Evolutionary conservation across 176 grass and related monocot genomes (phyloP), one percentile per base, ranked within the genome.

Genomic region (Dactylis glomerata): DNA sequence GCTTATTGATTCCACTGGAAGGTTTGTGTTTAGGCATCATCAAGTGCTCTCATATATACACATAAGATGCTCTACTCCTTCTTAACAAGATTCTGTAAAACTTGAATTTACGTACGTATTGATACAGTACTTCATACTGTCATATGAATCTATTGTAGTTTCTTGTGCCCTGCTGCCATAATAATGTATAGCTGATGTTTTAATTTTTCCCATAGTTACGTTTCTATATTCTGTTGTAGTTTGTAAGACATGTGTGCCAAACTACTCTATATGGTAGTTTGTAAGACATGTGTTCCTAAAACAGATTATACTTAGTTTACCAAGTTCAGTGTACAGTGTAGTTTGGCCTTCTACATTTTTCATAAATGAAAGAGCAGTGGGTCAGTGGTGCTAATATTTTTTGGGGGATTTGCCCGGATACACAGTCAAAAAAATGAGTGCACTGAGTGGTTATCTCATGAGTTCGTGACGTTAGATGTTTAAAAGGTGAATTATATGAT

Each of bases 1-100:
- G 83, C 93, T 99, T 65, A 80, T 99, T 81, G 96, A 99, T 87
- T 92, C 96, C 34, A 94, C 90, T 42, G 96, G 93, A 76, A 95
- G 91, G 92, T 97, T 87, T 80, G 88, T 88, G 46, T 81, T 31
- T 84, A 78, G 52, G 38, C 22, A 82, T 16, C 62, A 82, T 40
- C 54, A 69, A 81, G 58, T 89, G 31, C 73, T 84, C 31, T 63
- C 83, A 17, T 80, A 80, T 30, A 78, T 70, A 59, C 68, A 67
- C 71, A 47, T 71, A 73, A 16, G 34, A 28, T 55, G 46, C 69
- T 30, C 11, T 66, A 56, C 52, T 80, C 46, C 46, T 71, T 41
- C 40, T 65, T 79, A 26, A 84, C 3, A 49, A 32, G 17, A 84
- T 72, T 33, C 8, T n/a, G 65, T 38, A 55, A 75, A 71, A 27